Evolutionary conservation across 2,329 filamentous ascomycete species (phyloP).

Genomic region (Phyllosticta capitalensis): DNA sequence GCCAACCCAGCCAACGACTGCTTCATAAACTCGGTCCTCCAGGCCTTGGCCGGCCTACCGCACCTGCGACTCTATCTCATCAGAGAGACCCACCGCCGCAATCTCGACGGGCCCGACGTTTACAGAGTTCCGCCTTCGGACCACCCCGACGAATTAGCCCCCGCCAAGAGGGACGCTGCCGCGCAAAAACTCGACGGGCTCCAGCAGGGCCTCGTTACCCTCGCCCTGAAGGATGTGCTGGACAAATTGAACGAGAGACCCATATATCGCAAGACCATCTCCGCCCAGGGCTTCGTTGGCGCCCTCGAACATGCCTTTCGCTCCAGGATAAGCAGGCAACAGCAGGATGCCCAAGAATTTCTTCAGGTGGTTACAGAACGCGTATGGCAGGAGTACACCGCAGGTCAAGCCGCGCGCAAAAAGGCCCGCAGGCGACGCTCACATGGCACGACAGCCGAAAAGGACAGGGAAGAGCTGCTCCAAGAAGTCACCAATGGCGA

Average conservation of each 20-base stretch:
- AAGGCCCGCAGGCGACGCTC: constrained; percentile 34
- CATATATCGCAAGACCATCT: constrained; percentile 88
- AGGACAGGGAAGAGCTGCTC: constrained; percentile 21
- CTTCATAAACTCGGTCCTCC: constrained; percentile 86
- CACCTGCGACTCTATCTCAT: constrained; percentile 89
- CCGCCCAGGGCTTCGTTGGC: constrained; percentile 72
- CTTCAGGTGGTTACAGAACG: constrained; percentile 88
- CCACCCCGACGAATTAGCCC: constrained; percentile 33
- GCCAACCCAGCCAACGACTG: constrained; percentile 77
- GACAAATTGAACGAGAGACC: constrained; percentile 89
- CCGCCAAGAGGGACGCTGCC: constrained; percentile 27
- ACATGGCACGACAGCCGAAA: constrained; percentile 12
- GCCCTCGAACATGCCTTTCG: constrained; percentile 78
- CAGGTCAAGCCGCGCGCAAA: constrained; percentile 62
- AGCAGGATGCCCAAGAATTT: constrained; percentile 97
- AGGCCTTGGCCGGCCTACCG: constrained; percentile 81
- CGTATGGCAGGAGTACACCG: constrained; percentile 88
- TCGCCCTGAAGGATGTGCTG: constrained; percentile 82
- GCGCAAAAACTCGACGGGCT: constrained; percentile 48
- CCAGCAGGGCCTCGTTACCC: constrained; percentile 74
- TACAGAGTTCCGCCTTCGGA: constrained; percentile 53
- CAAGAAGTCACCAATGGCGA: constrained; percentile 11
- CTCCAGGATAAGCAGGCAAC: constrained; percentile 83
- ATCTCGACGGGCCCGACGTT: constrained; percentile 66
- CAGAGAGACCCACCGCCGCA: constrained; percentile 75